Percentiles rank a stretch among this genome's conserved stretches.
Conservation (phyloP, 1,284 basidiomycete species). For the Tilletia indica region DNA sequence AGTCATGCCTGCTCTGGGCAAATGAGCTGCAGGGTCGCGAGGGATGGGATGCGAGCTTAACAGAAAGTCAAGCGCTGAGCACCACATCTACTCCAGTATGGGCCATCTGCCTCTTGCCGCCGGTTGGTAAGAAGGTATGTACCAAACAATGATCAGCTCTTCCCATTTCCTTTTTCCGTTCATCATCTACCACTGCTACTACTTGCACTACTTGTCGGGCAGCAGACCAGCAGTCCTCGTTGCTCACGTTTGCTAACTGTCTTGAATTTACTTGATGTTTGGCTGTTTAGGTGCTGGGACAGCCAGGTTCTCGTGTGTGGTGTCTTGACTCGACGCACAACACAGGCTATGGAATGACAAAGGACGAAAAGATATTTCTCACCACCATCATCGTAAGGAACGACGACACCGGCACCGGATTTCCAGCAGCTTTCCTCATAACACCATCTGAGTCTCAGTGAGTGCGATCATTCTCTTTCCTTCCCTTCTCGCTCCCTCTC, state of each 20-base stretch:
- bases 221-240: too few species aligned
- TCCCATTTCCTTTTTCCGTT: too few species aligned
- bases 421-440: neutral
- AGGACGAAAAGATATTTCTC: neutral
- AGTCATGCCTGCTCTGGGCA: neutral
- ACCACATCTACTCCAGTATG: too few species aligned
- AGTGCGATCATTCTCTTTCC: neutral
- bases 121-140: too few species aligned
- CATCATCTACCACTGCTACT: too few species aligned
- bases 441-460: neutral
- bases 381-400: conserved; percentile 3
- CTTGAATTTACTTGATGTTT: neutral
- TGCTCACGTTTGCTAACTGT: too few species aligned
- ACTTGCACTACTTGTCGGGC: too few species aligned
- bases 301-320: neutral
- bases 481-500: neutral
- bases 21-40: neutral
- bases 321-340: conserved; percentile 8
- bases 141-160: too few species aligned
- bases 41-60: neutral
- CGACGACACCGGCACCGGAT: neutral
- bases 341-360: neutral
- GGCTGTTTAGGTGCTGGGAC: neutral
- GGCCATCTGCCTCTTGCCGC: too few species aligned
- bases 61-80: too few species aligned